Evolutionary conservation across 768 basidiomycete genomes (phyloP).

Genomic region (Suillus lakei): DNA sequence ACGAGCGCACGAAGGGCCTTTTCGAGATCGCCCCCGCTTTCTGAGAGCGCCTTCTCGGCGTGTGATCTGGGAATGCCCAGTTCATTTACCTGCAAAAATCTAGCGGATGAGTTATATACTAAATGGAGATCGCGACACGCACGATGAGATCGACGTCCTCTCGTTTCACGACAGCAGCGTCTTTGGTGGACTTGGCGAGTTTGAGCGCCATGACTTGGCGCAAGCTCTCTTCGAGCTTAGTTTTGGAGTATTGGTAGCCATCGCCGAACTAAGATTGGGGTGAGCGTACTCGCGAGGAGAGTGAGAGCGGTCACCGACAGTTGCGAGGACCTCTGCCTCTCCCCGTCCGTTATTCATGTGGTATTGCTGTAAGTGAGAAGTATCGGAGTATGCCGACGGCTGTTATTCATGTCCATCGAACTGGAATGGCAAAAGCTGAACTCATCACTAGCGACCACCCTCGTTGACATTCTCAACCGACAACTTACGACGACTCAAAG

Average conservation of each 20-base stretch:
- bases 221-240: conserved; percentile 37
- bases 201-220: conserved; percentile 59
- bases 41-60: conserved; percentile 35
- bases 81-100: conserved; percentile 28
- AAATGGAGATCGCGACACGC: conserved; percentile 13
- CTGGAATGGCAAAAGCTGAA: conserved; percentile 91
- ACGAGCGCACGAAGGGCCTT: conserved; percentile 32
- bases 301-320: conserved; percentile 6
- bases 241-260: conserved; percentile 49
- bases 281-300: neutral
- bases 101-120: neutral
- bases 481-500: conserved; percentile 71
- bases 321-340: conserved; percentile 20
- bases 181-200: conserved; percentile 53
- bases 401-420: conserved; percentile 83
- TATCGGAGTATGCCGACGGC: conserved; percentile 1
- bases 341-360: conserved; percentile 18
- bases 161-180: conserved; percentile 23
- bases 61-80: conserved; percentile 32
- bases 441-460: conserved; percentile 64
- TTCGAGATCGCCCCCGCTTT: conserved; percentile 34
- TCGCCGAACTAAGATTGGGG: conserved; percentile 51
- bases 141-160: conserved; percentile 36
- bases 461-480: conserved; percentile 78
- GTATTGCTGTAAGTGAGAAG: neutral